phyloP scores from a whole-genome alignment of 345 rosid species.

The Citrus inodora region DNA sequence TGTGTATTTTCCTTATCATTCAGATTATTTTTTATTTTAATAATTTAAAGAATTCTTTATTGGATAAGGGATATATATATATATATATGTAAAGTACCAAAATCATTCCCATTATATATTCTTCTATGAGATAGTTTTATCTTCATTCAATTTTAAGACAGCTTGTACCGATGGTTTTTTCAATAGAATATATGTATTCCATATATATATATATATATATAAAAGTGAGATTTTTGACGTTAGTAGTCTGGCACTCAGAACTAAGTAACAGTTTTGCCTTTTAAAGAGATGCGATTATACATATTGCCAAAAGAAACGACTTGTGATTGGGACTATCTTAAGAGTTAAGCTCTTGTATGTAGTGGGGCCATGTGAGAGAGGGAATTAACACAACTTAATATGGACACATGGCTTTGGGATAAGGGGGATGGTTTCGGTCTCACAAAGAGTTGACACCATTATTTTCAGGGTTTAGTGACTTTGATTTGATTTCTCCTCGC shows the following conservation, averaged over 20 bases:
- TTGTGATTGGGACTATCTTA: conserved; percentile 35
- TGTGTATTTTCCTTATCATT: no score
- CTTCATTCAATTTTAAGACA: no score
- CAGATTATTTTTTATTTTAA: no score
- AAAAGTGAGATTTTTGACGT: conserved; percentile 2
- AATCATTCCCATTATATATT: no score
- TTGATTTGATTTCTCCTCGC: conserved; percentile 28
- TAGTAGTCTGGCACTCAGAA: conserved; percentile 1
- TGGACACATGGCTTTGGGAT: conserved; percentile 32
- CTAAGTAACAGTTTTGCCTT: neutral
- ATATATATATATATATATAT: no score
- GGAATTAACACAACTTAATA: conserved; percentile 31
- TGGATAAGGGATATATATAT: no score
- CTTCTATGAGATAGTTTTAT: no score
- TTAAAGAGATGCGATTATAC: neutral
- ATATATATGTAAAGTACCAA: no score
- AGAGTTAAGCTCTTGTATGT: neutral
- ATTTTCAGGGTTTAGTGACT: conserved; percentile 27
- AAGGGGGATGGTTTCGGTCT: conserved; percentile 34
- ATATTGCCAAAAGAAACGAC: conserved; percentile 24
- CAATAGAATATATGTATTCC: no score
- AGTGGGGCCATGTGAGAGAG: conserved; percentile 21
- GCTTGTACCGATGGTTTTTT: neutral
- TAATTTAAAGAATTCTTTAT: neutral
- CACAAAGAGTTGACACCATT: conserved; percentile 48